Conservation (phyloP, 495 filamentous ascomycete genomes). For the Bombardia bombarda region DNA sequence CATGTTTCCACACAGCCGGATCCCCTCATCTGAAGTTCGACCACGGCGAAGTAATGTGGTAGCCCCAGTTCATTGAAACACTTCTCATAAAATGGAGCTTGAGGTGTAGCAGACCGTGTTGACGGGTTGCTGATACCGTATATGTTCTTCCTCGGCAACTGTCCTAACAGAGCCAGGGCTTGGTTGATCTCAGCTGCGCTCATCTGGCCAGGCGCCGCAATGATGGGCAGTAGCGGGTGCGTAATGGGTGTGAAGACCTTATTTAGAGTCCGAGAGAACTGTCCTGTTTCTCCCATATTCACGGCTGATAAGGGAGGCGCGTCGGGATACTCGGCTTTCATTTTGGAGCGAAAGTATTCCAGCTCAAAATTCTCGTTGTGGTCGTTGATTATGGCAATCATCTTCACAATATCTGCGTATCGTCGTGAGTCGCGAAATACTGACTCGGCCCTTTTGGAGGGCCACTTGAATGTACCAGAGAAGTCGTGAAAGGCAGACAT, state of each 20-base stretch:
- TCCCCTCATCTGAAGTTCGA: constrained; percentile 59
- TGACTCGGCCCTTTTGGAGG: constrained; percentile 55
- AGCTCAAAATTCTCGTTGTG: constrained; percentile 80
- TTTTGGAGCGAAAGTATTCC: constrained; percentile 76
- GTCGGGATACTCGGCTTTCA: constrained; percentile 55
- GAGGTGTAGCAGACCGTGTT: constrained; percentile 52
- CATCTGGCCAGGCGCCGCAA: constrained; percentile 76
- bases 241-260: constrained; percentile 81
- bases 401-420: constrained; percentile 80
- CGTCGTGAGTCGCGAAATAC: constrained; percentile 61
- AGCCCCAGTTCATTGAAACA: constrained; percentile 81
- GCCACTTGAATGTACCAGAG: constrained; percentile 75
- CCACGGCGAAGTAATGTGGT: constrained; percentile 70
- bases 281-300: constrained; percentile 79
- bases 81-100: constrained; percentile 79
- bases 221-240: constrained; percentile 73
- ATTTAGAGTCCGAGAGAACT: constrained; percentile 72
- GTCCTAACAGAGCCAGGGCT: constrained; percentile 68
- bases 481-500: constrained; percentile 87
- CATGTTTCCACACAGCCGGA: constrained; percentile 53
- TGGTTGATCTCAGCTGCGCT: constrained; percentile 77
- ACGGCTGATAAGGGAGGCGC: constrained; percentile 67
- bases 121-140: constrained; percentile 67
- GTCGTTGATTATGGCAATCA: constrained; percentile 73
- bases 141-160: constrained; percentile 68